Conservation (phyloP, 768 basidiomycete species). For the Lentinula sp. region DNA sequence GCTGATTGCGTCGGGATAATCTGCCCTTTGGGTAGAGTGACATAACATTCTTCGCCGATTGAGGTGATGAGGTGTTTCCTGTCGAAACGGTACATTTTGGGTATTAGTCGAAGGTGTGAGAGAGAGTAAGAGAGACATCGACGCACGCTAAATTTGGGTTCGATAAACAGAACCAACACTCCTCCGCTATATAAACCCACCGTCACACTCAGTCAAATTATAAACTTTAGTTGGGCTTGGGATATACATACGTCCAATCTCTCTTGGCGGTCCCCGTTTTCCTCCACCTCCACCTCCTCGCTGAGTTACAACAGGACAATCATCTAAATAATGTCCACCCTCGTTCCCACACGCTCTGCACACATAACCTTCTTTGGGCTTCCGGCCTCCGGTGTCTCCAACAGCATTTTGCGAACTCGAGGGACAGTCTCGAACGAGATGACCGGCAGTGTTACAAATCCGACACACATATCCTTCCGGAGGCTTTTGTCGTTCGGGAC, state of each 20-base stretch:
- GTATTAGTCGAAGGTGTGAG: background rate
- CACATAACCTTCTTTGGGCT: slow-evolving; percentile 81
- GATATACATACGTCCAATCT: slow-evolving; percentile 65
- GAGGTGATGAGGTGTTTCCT: slow-evolving; percentile 96
- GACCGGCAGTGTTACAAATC: slow-evolving; percentile 77
- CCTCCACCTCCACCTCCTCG: slow-evolving; percentile 34
- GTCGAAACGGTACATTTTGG: slow-evolving; percentile 7
- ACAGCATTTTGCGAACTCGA: slow-evolving; percentile 51
- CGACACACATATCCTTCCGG: slow-evolving; percentile 85
- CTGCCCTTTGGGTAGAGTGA: slow-evolving; percentile 95
- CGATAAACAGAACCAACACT: slow-evolving; percentile 98
- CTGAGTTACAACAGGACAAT: slow-evolving; percentile 72
- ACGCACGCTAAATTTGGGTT: slow-evolving; percentile 85
- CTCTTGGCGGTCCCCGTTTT: slow-evolving; percentile 58
- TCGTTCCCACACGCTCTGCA: slow-evolving; percentile 91
- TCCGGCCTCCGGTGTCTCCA: slow-evolving; percentile 79
- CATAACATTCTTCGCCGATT: slow-evolving; percentile 90
- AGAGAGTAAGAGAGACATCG: background rate
- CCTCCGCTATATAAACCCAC: slow-evolving; percentile 51
- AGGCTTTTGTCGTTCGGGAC: slow-evolving; percentile 70
- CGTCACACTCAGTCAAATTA: background rate
- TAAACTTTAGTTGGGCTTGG: background rate
- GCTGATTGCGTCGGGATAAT: slow-evolving; percentile 75
- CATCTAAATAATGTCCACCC: slow-evolving; percentile 71
- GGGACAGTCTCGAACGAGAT: slow-evolving; percentile 88